Conservation (phyloP, 108 stramenopile genomes). For the Aureococcus anophagefferens region DNA sequence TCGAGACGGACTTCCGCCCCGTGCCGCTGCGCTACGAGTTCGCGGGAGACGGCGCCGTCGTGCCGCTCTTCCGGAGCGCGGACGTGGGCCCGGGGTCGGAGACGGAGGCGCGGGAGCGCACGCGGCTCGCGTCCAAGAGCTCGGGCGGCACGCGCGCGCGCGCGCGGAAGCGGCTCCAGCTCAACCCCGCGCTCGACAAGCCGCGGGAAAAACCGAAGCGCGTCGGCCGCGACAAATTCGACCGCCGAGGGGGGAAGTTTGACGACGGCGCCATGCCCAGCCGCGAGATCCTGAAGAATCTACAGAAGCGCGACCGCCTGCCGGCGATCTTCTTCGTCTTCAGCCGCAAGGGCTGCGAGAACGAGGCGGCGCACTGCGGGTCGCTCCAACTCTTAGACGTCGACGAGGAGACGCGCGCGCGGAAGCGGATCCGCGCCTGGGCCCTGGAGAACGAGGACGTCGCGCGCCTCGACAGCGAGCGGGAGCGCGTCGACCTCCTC, state of each 20-base stretch:
- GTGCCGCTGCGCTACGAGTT: constrained; percentile 81
- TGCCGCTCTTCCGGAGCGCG: constrained; percentile 61
- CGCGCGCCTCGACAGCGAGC: constrained; percentile 31
- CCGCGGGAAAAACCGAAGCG: not conserved
- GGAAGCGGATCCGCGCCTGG: constrained; percentile 53
- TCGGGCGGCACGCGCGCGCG: not conserved
- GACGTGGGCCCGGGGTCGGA: constrained; percentile 62
- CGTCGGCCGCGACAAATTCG: not conserved
- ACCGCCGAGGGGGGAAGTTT: too few relatives aligned
- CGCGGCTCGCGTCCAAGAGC: not conserved
- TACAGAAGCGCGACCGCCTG: constrained; percentile 47
- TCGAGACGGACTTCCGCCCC: constrained; percentile 67
- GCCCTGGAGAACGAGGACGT: constrained; percentile 64
- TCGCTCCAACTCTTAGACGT: constrained; percentile 31
- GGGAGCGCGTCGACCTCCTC: constrained; percentile 47
- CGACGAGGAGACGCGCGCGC: constrained; percentile 54
- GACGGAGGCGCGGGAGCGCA: not conserved
- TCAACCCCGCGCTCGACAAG: not conserved
- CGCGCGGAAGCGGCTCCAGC: not conserved
- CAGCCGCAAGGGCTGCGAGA: constrained; percentile 73
- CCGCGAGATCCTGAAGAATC: not conserved
- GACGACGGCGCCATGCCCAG: not conserved
- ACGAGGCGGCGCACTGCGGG: constrained; percentile 49
- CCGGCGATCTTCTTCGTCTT: constrained; percentile 92
- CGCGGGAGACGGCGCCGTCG: constrained; percentile 58